Evolutionary conservation across 768 basidiomycete genomes (phyloP).

Genomic region (Daedalea quercina): DNA sequence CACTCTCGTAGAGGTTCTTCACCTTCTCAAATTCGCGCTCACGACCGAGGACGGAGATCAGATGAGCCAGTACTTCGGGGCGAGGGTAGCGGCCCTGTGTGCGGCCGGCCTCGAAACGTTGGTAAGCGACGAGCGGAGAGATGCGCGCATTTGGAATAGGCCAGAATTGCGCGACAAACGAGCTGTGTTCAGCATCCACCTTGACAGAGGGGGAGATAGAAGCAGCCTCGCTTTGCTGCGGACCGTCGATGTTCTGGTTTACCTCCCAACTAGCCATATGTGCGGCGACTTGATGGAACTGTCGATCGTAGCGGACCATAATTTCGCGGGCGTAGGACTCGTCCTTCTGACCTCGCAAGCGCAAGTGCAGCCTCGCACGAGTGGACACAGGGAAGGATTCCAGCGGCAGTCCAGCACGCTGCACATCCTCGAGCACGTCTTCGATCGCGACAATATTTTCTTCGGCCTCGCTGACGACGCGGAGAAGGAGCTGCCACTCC

Average conservation of each 20-base stretch:
- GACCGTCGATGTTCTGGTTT: no score
- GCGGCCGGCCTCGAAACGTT: conserved; percentile 41
- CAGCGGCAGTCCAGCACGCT: no score
- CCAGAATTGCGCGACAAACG: conserved; percentile 23
- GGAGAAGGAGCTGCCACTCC: no score
- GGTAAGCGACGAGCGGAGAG: conserved; percentile 36
- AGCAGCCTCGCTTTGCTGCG: no score
- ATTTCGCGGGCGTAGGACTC: no score
- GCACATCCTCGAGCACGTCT: no score
- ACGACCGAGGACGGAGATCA: conserved; percentile 70
- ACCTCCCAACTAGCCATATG: no score
- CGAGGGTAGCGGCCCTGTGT: conserved; percentile 41
- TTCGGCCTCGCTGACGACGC: no score
- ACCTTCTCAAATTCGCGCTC: conserved; percentile 53
- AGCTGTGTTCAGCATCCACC: conserved; percentile 23
- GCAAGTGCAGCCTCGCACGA: no score
- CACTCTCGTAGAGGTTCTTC: conserved; percentile 56
- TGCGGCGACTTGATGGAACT: conserved; percentile 1
- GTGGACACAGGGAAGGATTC: no score
- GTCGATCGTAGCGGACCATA: not conserved
- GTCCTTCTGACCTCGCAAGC: no score
- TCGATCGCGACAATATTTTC: no score
- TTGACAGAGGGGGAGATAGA: not conserved
- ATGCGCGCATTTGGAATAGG: conserved; percentile 4
- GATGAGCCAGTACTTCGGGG: conserved; percentile 43